Evolutionary conservation across 176 grass and related monocot species (phyloP).

Genomic region (Phoenix roebelenii): DNA sequence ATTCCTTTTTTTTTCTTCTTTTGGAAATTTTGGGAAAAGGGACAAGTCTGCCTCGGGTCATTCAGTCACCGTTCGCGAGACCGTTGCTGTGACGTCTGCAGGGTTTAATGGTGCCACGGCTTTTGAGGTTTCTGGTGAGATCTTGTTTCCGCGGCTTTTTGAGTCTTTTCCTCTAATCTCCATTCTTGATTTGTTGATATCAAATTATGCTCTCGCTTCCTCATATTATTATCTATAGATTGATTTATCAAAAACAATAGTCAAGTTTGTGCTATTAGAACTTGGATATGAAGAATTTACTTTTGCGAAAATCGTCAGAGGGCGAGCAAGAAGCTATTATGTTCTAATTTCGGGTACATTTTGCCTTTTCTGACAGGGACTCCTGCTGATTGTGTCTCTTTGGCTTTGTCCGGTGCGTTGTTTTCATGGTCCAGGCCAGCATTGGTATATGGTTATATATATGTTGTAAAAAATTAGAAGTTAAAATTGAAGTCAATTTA

Average conservation of each 20-base stretch:
- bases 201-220: too few species aligned
- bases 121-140: slow-evolving; percentile 54
- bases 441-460: slow-evolving; percentile 30
- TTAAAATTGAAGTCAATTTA: too few species aligned
- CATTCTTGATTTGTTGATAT: too few species aligned
- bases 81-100: slow-evolving; percentile 35
- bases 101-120: slow-evolving; percentile 48
- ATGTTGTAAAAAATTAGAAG: too few species aligned
- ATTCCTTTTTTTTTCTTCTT: too few species aligned
- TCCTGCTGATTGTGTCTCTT: slow-evolving; percentile 55
- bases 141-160: slow-evolving; percentile 4
- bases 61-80: slow-evolving; percentile 46
- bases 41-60: slow-evolving; percentile 51
- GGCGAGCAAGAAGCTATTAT: too few species aligned
- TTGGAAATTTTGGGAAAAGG: slow-evolving; percentile 17
- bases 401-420: slow-evolving; percentile 49
- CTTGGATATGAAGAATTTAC: too few species aligned
- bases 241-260: too few species aligned
- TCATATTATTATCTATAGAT: too few species aligned
- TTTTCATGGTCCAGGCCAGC: slow-evolving; percentile 52
- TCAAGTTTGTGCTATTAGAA: too few species aligned
- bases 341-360: neutral
- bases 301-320: too few species aligned
- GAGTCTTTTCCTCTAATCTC: neutral
- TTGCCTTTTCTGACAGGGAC: slow-evolving; percentile 18